Evolutionary conservation across 176 grass and related monocot genomes (phyloP), one percentile per base, ranked within the genome.

Genomic region (Carex scoparia): DNA sequence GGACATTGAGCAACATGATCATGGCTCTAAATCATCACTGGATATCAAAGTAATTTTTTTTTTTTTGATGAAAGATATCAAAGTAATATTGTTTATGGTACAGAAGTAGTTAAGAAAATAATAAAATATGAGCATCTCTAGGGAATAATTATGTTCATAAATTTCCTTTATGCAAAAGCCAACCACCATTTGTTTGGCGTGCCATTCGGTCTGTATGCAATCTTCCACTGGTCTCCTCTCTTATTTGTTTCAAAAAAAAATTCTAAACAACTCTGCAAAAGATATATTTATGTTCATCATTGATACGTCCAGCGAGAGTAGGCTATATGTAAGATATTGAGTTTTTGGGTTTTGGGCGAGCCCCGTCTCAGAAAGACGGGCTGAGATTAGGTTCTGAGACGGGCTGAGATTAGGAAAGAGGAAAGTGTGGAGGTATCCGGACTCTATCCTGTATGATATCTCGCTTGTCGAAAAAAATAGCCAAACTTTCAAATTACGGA

Each of bases 181-280:
- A 97, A 19, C 94, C 94, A 97, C 94, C 94, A 97, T 86, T 97
- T 97, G 69, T 97, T 97, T 61, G 94, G 94, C 49, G 90, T 94
- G 33, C 94, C 91, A 79, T 97, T 97, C 60, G 94, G 83, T 79
- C 96, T 99, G 67, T 99, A 99, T 59, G 93, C 96, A 99, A 84
- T 89, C 96, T 95, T 84, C 96, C 96, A 81, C 93, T 99, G 27
- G 93, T 95, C 79, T 99, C 96, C 84, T 99, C 93, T 66, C 96
- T 92, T 91, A 99, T 95, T 85, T 99, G 96, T 84, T 95, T 95
- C 96, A 99, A 84, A 92, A 95, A 92, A 95, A 99, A 78, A 92
- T 99, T 79, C 96, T 89, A 75, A 99, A 88, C 56, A 98, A 31
- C 61, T 99, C 96, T 99, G 93, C 84, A 95, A 38, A 32, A 77